Base-by-base conservation (phyloP, 768 basidiomycete species). In the Suillus subluteus region DNA sequence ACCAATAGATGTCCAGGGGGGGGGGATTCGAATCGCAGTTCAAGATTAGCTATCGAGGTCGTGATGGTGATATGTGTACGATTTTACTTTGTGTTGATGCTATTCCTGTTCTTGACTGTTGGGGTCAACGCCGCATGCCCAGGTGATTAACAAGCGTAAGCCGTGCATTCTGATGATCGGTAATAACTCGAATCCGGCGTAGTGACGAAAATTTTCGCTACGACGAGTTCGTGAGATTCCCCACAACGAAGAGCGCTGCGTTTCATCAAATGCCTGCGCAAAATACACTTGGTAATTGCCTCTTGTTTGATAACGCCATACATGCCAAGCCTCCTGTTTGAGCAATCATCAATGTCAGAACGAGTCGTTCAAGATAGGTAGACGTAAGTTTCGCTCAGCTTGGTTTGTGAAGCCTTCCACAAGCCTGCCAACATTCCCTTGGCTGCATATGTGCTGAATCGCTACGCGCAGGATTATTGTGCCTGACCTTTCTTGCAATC, bases 401-500 rank as follows among this genome's bases (percentile, higher is more conserved):
- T 73, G 69, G 70, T 61, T 64, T 44, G 67, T 26, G 52, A 63
- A 66, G 58, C 63, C 63, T 70, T 66, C 62, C 7, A 54, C 66
- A 40, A 58, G 58, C 37, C 37, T 26, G 37, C n/a, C 58, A 38
- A 41, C 23, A 41, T 16, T 38, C 58, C 58, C 7, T 26, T 41
- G 58, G 26, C 16, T 30, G 58, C 37, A 38, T 15, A 41, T n/a
- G 26, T 26, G 9, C 38, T 40, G 38, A 59, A 16, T 26, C 3
- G 40, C 62, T 65, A 67, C 68, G 62, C 63, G 6, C 65, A 75
- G 66, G 72, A 75, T 69, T 68, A 62, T 64, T 66, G 54, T 71
- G 68, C 75, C 78, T 78, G 75, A 73, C 68, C 73, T 71, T 77
- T 77, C 71, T 75, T 77, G 75, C 76, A 78, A 69, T 77, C 75